phyloP scores from a whole-genome alignment of 345 rosid genomes.

The Salix viminalis region DNA sequence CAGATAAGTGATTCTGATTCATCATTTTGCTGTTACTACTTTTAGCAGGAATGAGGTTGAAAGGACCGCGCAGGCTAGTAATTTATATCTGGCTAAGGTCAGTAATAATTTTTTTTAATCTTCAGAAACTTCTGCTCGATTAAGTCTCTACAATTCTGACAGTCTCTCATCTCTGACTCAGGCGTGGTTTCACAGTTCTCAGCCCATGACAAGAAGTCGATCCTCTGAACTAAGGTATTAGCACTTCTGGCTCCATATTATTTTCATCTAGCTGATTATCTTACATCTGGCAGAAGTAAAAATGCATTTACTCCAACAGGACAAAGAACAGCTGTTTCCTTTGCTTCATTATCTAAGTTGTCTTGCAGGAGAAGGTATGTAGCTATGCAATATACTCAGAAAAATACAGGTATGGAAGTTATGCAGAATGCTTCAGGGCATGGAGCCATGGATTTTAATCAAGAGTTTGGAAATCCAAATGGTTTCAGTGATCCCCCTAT shows the following conservation, averaged over 20 bases:
- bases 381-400: slow-evolving; percentile 54
- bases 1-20: background rate
- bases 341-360: background rate
- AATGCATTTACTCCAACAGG: background rate
- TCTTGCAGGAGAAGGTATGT: slow-evolving; percentile 58
- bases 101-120: slow-evolving; percentile 1
- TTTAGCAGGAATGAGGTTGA: slow-evolving; percentile 41
- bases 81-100: slow-evolving; percentile 62
- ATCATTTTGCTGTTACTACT: background rate
- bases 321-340: background rate
- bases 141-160: slow-evolving; percentile 7
- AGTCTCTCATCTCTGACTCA: slow-evolving; percentile 20
- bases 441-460: slow-evolving; percentile 31
- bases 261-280: background rate
- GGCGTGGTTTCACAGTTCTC: slow-evolving; percentile 77
- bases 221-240: slow-evolving; percentile 64
- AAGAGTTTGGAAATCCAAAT: slow-evolving; percentile 34
- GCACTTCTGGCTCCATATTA: background rate
- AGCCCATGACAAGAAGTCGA: slow-evolving; percentile 76
- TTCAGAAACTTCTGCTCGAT: background rate
- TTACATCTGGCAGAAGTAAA: background rate
- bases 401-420: slow-evolving; percentile 35
- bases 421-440: slow-evolving; percentile 25
- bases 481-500: slow-evolving; percentile 28
- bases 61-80: slow-evolving; percentile 43